Evolutionary conservation across 2,329 filamentous ascomycete genomes (phyloP).

Genomic region (Hymenoscyphus albidus): DNA sequence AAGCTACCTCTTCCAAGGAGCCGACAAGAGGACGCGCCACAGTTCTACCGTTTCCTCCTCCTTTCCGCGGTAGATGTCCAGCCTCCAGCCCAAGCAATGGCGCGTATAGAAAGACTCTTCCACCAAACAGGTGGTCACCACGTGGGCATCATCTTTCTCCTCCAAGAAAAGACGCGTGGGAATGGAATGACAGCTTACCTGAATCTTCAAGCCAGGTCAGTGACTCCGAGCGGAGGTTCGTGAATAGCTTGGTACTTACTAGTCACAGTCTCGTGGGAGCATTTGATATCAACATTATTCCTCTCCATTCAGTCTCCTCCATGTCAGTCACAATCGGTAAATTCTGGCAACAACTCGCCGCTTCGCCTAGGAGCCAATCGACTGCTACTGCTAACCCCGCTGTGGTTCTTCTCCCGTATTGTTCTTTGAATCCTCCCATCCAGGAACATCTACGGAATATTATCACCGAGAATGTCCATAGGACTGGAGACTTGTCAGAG

Average conservation of each 20-base stretch:
- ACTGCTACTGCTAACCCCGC: constrained; percentile 15
- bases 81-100: constrained; percentile 15
- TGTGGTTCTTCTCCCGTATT: constrained; percentile 30
- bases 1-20: constrained; percentile 25
- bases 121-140: constrained; percentile 31
- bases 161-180: constrained; percentile 23
- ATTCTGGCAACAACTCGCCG: constrained; percentile 29
- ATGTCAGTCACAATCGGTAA: constrained; percentile 25
- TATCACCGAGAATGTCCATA: constrained; percentile 32
- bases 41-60: constrained; percentile 29
- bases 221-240: neutral
- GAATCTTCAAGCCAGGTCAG: constrained; percentile 32
- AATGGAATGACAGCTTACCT: constrained; percentile 29
- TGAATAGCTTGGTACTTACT: constrained; percentile 11
- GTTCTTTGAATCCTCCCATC: constrained; percentile 27
- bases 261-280: constrained; percentile 25
- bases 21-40: constrained; percentile 13
- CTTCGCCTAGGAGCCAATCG: constrained; percentile 5
- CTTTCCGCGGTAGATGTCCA: constrained; percentile 30
- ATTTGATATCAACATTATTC: constrained; percentile 33
- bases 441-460: constrained; percentile 34
- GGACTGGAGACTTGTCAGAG: constrained; percentile 27
- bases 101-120: constrained; percentile 33
- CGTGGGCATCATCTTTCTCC: constrained; percentile 34
- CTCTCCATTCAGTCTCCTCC: constrained; percentile 23